Base-by-base conservation (phyloP, 208 protist species). In the Ichthyophonus hoferi region DNA sequence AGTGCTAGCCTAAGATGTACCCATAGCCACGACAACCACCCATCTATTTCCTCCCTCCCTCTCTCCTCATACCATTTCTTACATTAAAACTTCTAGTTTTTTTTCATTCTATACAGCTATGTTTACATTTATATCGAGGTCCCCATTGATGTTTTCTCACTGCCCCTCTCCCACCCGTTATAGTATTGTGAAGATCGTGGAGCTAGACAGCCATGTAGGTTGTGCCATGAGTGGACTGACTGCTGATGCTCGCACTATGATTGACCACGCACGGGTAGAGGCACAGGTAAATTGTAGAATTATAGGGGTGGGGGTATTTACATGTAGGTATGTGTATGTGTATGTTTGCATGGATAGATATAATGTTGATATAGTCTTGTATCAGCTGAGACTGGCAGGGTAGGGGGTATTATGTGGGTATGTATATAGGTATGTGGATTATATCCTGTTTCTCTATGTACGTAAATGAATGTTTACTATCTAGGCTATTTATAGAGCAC, bases 221-320 rank as follows among this genome's bases (percentile, higher is more conserved):
- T 93, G 88, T 58, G 98, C 98, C 2, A 97, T 99, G 94, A 97
- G 95, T 87, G 99, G 99, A 40, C 96, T 99, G 86, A 98, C 96
- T 37, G 98, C 98, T 0, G 99, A 99, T 93, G 98, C 98, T 2
- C 94, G 97, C 77, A 99, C 98, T 58, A 95, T 99, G 31, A 95
- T 99, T 38, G 98, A 99, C 89, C 97, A 98, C 89, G 98, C 98
- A 31, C 95, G 98, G 38, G 96, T 99, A 12, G 97, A 99, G 93
- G 95, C 97, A 78, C 93, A 93, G 91, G 95, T 96, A 82, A 42
- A 41, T 42, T 40, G 37, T 35, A 42, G 7, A 17, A 40, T 42
- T 67, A 77, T 77, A 40, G 12, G 17, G 12, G 33, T 24, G 86
- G 17, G 37, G 3, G 3, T 79, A 42, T 24, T 40, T 82, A 79